These are phyloP conservation scores for Fusarium nodosum DNA, from an alignment of 2,329 filamentous ascomycete genomes.

Conservation along the genomic window DNA sequence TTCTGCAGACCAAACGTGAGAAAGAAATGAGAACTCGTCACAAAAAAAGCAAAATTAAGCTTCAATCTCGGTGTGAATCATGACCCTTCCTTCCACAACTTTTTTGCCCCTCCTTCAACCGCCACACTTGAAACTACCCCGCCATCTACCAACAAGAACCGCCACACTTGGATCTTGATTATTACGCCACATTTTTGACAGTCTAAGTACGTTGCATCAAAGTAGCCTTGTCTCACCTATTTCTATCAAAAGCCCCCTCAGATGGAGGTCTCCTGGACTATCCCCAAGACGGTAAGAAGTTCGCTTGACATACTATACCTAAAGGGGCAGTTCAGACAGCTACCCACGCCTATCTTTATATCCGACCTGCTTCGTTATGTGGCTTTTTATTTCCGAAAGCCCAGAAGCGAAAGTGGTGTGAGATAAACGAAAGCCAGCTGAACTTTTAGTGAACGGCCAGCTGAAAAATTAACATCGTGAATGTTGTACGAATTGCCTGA, in stretches of 20 bases:
- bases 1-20: background rate
- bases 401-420: slow-evolving; percentile 5
- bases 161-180: slow-evolving; percentile 14
- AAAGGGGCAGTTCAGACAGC: background rate
- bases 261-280: background rate
- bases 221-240: slow-evolving; percentile 15
- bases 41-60: slow-evolving; percentile 16
- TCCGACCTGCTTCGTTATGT: background rate
- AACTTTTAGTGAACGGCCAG: slow-evolving; percentile 28
- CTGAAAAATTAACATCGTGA: slow-evolving; percentile 28
- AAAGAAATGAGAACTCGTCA: background rate
- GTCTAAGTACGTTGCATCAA: background rate
- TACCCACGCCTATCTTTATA: slow-evolving; percentile 4
- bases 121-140: slow-evolving; percentile 39
- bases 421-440: slow-evolving; percentile 20
- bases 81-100: slow-evolving; percentile 23
- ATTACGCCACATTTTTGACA: background rate
- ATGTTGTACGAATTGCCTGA: slow-evolving; percentile 40
- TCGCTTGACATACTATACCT: background rate
- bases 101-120: slow-evolving; percentile 39
- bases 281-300: slow-evolving; percentile 13
- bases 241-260: background rate
- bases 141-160: slow-evolving; percentile 8
- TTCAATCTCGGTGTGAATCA: slow-evolving; percentile 42
- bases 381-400: slow-evolving; percentile 3